phyloP scores from a whole-genome alignment of 768 basidiomycete genomes.

The Agrocybe chaxingu region DNA sequence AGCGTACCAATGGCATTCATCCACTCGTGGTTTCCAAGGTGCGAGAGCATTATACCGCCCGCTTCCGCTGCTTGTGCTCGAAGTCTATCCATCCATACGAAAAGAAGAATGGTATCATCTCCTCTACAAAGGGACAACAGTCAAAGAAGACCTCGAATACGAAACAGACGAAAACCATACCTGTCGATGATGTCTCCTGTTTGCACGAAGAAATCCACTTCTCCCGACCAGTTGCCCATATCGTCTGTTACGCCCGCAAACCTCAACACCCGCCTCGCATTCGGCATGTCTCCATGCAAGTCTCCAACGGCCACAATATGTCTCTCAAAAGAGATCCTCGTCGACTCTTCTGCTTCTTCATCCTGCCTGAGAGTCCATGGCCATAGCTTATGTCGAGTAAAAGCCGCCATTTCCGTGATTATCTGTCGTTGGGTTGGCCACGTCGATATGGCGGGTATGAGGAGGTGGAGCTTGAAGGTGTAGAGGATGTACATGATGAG shows the following conservation, averaged over 20 bases:
- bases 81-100: slow-evolving; percentile 79
- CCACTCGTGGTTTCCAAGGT: slow-evolving; percentile 94
- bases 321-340: slow-evolving; percentile 33
- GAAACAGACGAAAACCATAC: slow-evolving; percentile 33
- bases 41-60: slow-evolving; percentile 72
- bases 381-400: slow-evolving; percentile 19
- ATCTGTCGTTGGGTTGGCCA: slow-evolving; percentile 21
- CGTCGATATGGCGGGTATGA: slow-evolving; percentile 19
- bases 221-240: slow-evolving; percentile 75
- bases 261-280: slow-evolving; percentile 74
- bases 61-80: slow-evolving; percentile 65
- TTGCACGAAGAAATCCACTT: slow-evolving; percentile 86
- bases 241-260: slow-evolving; percentile 78
- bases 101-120: slow-evolving; percentile 86
- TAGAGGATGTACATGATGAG: slow-evolving; percentile 19
- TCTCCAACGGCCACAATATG: slow-evolving; percentile 90
- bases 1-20: slow-evolving; percentile 82
- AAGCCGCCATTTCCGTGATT: slow-evolving; percentile 15
- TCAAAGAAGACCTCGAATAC: background rate
- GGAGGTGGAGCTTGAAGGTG: slow-evolving; percentile 17
- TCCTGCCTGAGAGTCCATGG: slow-evolving; percentile 18
- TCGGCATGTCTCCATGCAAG: slow-evolving; percentile 83
- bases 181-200: slow-evolving; percentile 95
- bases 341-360: slow-evolving; percentile 1
- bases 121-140: slow-evolving; percentile 46